Evolutionary conservation across 148 eudicot genomes (phyloP).

Genomic region (Fagopyrum homotropicum): DNA sequence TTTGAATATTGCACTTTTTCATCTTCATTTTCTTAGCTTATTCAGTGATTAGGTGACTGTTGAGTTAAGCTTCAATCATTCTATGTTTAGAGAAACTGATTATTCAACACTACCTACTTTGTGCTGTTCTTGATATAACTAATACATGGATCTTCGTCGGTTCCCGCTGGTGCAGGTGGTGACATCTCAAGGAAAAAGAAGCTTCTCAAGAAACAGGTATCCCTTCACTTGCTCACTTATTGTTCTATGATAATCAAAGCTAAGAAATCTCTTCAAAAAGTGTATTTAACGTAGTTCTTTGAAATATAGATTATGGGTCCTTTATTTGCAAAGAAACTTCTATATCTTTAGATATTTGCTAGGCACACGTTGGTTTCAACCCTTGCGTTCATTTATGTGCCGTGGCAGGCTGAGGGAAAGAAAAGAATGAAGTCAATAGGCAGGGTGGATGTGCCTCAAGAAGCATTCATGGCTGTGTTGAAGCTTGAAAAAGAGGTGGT

Average conservation of each 20-base stretch:
- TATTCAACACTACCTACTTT: neutral
- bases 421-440: constrained; percentile 97
- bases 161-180: constrained; percentile 48
- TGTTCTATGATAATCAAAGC: neutral
- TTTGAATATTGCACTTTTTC: neutral
- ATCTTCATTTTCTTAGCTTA: neutral
- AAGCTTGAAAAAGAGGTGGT: constrained; percentile 96
- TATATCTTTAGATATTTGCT: neutral
- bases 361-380: neutral
- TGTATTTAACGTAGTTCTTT: neutral
- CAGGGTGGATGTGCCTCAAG: constrained; percentile 92
- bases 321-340: neutral
- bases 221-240: neutral
- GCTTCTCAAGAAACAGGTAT: constrained; percentile 86
- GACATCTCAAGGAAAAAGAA: constrained; percentile 96
- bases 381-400: neutral
- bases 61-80: neutral
- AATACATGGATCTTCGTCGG: neutral
- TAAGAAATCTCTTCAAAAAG: neutral
- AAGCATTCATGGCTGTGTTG: constrained; percentile 97
- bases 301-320: neutral
- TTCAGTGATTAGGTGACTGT: neutral
- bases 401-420: constrained; percentile 88
- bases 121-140: neutral
- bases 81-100: neutral